Conservation (phyloP, 1,284 basidiomycete species). For the Apiotrichum sp. region DNA sequence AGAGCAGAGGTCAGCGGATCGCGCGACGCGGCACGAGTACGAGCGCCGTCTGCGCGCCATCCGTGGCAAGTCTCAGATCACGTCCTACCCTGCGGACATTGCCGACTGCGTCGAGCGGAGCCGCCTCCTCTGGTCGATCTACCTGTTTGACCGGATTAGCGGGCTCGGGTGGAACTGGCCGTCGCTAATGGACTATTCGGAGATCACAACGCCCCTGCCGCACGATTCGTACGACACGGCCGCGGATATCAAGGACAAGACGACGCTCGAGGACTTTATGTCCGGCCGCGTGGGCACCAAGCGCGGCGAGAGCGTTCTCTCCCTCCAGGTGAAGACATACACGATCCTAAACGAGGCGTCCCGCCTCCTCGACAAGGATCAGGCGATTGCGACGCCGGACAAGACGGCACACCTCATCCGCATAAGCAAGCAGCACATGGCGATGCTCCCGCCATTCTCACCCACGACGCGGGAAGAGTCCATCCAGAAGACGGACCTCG, state of each 20-base stretch:
- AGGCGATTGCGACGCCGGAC: constrained; percentile 13
- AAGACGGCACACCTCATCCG: constrained; percentile 16
- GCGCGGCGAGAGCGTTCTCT: constrained; percentile 15
- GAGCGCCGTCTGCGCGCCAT: constrained; percentile 21
- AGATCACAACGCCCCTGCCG: constrained; percentile 44
- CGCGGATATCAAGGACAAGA: constrained; percentile 20
- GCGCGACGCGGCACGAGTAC: constrained; percentile 12
- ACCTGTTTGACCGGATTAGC: constrained; percentile 19
- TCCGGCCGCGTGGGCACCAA: constrained; percentile 4
- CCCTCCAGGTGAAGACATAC: constrained; percentile 21
- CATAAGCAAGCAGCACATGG: constrained; percentile 24
- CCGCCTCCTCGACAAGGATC: constrained; percentile 5
- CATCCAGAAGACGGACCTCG: constrained; percentile 8
- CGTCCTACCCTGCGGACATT: constrained; percentile 15
- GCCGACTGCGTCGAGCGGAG: constrained; percentile 34
- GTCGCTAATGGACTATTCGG: constrained; percentile 24
- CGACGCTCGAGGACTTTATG: constrained; percentile 24
- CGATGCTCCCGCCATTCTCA: constrained; percentile 12
- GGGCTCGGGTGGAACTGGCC: constrained; percentile 23
- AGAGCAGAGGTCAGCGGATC: constrained; percentile 1
- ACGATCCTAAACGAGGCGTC: constrained; percentile 21
- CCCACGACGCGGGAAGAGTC: constrained; percentile 9
- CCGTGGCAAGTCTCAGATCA: constrained; percentile 23
- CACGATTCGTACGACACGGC: constrained; percentile 26
- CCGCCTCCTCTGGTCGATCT: constrained; percentile 37